Conservation (phyloP, 306 rosid species). For the Pachyrhizus erosus region DNA sequence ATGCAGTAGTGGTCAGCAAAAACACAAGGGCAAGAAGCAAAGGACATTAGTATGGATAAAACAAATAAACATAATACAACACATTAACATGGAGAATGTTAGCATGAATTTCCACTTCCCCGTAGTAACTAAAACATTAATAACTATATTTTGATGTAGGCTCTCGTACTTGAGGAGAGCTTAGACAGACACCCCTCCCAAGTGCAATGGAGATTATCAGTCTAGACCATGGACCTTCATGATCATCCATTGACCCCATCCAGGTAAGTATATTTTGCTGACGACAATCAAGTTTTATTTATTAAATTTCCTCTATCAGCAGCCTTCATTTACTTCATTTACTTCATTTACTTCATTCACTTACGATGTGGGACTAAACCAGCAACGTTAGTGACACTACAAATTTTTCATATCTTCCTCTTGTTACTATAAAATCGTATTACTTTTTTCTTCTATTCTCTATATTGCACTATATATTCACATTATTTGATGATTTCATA, state of each 20-base stretch:
- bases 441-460: too few species aligned
- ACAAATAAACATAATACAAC: too few species aligned
- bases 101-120: too few species aligned
- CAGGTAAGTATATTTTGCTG: constrained; percentile 52
- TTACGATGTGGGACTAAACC: not conserved
- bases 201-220: constrained; percentile 63
- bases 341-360: too few species aligned
- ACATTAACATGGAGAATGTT: too few species aligned
- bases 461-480: too few species aligned
- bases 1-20: too few species aligned
- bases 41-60: too few species aligned
- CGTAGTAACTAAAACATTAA: too few species aligned
- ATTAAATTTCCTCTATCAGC: not conserved
- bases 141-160: constrained; percentile 81
- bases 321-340: too few species aligned
- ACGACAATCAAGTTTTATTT: not conserved
- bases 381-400: not conserved
- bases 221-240: constrained; percentile 57
- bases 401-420: not conserved
- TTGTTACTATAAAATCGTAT: not conserved
- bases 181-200: constrained; percentile 54
- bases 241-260: constrained; percentile 73
- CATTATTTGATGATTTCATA: too few species aligned
- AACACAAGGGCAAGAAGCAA: too few species aligned
- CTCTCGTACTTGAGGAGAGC: constrained; percentile 67